Percentiles rank a stretch among this genome's conserved stretches.
Evolutionary conservation across 345 rosid genomes (phyloP).

Genomic region (Laguncularia racemosa): DNA sequence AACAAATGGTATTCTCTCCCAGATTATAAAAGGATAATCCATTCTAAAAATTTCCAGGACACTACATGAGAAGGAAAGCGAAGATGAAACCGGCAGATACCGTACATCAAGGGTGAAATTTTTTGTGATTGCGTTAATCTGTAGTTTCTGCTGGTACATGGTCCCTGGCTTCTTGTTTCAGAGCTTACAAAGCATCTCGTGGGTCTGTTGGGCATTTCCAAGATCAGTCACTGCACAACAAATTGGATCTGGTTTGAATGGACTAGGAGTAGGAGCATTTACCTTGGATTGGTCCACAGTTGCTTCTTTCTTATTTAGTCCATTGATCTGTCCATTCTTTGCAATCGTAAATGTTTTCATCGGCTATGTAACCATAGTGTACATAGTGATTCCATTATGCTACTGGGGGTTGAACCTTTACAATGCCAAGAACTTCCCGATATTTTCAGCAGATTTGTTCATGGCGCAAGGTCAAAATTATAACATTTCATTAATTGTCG

Average conservation of each 20-base stretch:
- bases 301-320: conserved; percentile 14
- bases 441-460: conserved; percentile 13
- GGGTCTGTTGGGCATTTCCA: conserved; percentile 15
- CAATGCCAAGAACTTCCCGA: conserved; percentile 7
- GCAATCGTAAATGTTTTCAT: conserved; percentile 11
- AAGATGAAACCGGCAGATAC: neutral
- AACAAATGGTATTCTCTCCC: no score
- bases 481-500: conserved; percentile 10
- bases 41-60: conserved; percentile 6
- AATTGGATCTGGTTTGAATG: conserved; percentile 12
- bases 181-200: conserved; percentile 10
- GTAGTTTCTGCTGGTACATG: conserved; percentile 11
- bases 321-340: conserved; percentile 13
- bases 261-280: conserved; percentile 13
- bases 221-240: conserved; percentile 17
- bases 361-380: conserved; percentile 5
- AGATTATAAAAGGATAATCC: no score
- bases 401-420: conserved; percentile 13
- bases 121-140: conserved; percentile 10
- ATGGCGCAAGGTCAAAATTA: conserved; percentile 7
- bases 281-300: conserved; percentile 11
- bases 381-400: conserved; percentile 4
- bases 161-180: conserved; percentile 15
- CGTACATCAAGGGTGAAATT: conserved; percentile 9
- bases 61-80: conserved; percentile 11